Evolutionary conservation across 78 protist genomes (phyloP).

Genomic region (Protostelium mycophagum): DNA sequence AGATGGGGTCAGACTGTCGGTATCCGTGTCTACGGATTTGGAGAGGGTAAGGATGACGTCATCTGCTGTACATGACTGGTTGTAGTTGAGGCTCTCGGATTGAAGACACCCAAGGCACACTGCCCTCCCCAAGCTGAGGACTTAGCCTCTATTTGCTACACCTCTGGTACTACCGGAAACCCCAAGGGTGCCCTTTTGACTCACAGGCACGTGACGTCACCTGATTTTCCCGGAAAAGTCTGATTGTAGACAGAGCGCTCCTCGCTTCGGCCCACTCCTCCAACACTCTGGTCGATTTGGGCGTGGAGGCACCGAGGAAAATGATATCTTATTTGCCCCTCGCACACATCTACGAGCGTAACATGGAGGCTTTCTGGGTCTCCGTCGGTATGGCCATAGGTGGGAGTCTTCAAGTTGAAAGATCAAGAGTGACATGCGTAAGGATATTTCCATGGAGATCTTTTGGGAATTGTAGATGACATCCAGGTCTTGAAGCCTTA

Average conservation of each 20-base stretch:
- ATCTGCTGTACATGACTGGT: background rate
- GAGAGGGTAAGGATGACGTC: background rate
- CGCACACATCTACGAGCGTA: constrained; percentile 92
- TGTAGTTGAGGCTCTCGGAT: background rate
- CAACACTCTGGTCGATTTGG: background rate
- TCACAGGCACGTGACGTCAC: constrained; percentile 38
- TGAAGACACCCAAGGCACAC: background rate
- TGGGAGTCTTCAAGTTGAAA: constrained; percentile 29
- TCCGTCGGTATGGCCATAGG: background rate
- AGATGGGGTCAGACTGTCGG: background rate
- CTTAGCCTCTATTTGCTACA: constrained; percentile 76
- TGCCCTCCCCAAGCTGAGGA: constrained; percentile 44
- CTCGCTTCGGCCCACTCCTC: constrained; percentile 21
- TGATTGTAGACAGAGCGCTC: too few relatives aligned
- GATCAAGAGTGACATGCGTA: background rate
- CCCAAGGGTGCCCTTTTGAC: constrained; percentile 43
- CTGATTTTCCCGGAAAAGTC: too few relatives aligned
- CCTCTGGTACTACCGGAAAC: constrained; percentile 95
- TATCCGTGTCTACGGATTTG: background rate
- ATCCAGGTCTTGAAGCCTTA: background rate
- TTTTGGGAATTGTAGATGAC: background rate
- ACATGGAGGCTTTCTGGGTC: constrained; percentile 4
- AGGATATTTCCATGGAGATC: background rate
- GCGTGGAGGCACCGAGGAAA: constrained; percentile 18
- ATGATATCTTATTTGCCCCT: constrained; percentile 89